These are phyloP conservation scores for Eruca vesicaria DNA, from an alignment of 441 rosid genomes.

Conservation along the genomic window DNA sequence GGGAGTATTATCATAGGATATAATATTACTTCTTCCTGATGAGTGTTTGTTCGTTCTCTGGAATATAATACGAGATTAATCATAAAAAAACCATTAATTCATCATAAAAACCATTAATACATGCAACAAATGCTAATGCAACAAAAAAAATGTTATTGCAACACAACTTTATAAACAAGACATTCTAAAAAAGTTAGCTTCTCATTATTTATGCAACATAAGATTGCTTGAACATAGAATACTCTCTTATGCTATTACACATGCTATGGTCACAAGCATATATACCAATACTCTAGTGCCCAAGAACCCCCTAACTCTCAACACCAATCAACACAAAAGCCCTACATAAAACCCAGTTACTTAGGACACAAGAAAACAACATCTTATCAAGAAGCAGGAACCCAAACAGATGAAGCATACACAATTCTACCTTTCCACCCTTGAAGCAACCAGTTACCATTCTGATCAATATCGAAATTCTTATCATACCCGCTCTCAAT, in stretches of 20 bases:
- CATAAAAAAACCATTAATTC: no score
- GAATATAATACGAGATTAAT: no score
- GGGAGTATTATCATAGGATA: no score
- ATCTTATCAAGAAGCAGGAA: constrained; percentile 31
- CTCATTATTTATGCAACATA: background rate
- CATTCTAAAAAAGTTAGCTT: background rate
- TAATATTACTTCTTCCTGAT: no score
- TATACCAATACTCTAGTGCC: background rate
- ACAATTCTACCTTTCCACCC: constrained; percentile 91
- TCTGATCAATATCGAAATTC: constrained; percentile 45
- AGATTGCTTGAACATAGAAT: background rate
- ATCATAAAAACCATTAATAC: no score
- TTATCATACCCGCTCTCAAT: constrained; percentile 30
- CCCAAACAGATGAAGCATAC: constrained; percentile 71
- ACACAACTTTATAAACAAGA: background rate
- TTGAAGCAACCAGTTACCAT: constrained; percentile 77
- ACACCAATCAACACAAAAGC: constrained; percentile 7
- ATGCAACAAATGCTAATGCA: no score
- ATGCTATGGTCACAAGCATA: background rate
- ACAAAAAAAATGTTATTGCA: no score
- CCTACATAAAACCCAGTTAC: constrained; percentile 6
- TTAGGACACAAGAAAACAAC: background rate
- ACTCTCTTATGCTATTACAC: background rate
- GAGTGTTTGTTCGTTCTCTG: no score
- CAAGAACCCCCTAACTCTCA: constrained; percentile 26